Conservation (phyloP, 1,284 basidiomycete genomes). For the Trichosporon sp. region DNA sequence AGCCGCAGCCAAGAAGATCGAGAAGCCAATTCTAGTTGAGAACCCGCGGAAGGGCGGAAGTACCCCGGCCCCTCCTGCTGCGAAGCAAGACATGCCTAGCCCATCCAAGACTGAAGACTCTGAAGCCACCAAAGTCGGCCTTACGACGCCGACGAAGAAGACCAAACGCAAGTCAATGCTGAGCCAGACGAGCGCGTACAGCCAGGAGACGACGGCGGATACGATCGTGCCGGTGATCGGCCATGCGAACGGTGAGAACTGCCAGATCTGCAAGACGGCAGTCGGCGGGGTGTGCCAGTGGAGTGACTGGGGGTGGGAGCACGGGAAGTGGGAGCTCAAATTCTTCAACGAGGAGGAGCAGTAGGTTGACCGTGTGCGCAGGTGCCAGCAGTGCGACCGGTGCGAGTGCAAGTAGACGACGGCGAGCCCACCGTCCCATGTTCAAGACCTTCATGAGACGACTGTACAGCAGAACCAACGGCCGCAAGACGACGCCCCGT, state of each 20-base stretch:
- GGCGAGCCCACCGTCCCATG: constrained; percentile 8
- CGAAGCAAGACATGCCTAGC: neutral
- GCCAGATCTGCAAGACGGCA: constrained; percentile 16
- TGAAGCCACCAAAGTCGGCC: neutral
- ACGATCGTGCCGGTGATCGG: constrained; percentile 13
- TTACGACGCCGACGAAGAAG: neutral
- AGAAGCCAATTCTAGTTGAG: constrained; percentile 16
- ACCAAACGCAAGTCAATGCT: neutral
- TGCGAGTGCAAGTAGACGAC: neutral
- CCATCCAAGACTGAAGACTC: neutral
- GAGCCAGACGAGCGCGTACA: constrained; percentile 8
- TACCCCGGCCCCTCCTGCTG: neutral
- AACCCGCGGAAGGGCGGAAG: constrained; percentile 5
- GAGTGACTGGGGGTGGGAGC: constrained; percentile 17
- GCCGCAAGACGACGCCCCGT: neutral
- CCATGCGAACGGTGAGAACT: constrained; percentile 15
- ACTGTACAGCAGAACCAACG: neutral
- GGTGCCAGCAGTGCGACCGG: neutral
- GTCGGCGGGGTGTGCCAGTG: constrained; percentile 15
- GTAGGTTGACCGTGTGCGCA: neutral
- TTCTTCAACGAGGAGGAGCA: constrained; percentile 3
- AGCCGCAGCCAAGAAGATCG: constrained; percentile 2
- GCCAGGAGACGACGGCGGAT: constrained; percentile 6
- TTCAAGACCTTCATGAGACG: neutral
- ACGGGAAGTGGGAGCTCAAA: constrained; percentile 3